Percentiles rank a stretch among this genome's conserved stretches.
These are phyloP conservation scores for Brachypodium distachyon DNA, from an alignment of 202 grass and related monocot species.

Conservation along the genomic window DNA sequence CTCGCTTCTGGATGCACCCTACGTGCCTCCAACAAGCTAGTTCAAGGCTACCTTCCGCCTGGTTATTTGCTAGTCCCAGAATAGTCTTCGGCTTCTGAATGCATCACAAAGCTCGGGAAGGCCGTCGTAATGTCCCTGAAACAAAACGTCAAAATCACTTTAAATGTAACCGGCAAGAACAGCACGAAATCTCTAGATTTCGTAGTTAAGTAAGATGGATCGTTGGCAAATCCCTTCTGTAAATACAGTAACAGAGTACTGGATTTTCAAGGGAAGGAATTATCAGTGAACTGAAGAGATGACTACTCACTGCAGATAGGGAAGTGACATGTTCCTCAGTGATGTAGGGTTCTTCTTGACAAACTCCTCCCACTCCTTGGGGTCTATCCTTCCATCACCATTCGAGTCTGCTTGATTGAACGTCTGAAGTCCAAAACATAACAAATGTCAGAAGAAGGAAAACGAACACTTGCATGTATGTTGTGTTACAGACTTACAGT, in stretches of 20 bases:
- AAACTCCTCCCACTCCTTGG: constrained; percentile 60
- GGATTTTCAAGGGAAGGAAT: too few species aligned
- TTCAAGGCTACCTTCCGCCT: not conserved
- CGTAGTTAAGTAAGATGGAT: too few species aligned
- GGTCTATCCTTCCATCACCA: constrained; percentile 70
- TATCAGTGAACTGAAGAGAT: not conserved
- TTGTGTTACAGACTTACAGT: constrained; percentile 39
- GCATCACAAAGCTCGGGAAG: constrained; percentile 54
- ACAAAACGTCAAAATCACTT: not conserved
- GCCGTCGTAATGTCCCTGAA: constrained; percentile 55
- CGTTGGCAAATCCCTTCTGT: too few species aligned
- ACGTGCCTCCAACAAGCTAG: too few species aligned
- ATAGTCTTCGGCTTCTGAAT: constrained; percentile 24
- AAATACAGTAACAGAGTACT: too few species aligned
- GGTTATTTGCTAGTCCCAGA: not conserved
- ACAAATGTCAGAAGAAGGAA: not conserved
- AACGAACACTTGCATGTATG: not conserved
- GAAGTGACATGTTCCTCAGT: constrained; percentile 74
- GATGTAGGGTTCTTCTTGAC: constrained; percentile 62
- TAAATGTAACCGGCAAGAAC: not conserved
- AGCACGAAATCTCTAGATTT: not conserved
- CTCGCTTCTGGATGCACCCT: too few species aligned
- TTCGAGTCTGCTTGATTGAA: constrained; percentile 69
- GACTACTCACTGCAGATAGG: constrained; percentile 60
- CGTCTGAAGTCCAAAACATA: constrained; percentile 33